Evolutionary conservation across 148 eudicot genomes (phyloP), one percentile per base, ranked within the genome.

Genomic region (Rhododendron kiyosumense): DNA sequence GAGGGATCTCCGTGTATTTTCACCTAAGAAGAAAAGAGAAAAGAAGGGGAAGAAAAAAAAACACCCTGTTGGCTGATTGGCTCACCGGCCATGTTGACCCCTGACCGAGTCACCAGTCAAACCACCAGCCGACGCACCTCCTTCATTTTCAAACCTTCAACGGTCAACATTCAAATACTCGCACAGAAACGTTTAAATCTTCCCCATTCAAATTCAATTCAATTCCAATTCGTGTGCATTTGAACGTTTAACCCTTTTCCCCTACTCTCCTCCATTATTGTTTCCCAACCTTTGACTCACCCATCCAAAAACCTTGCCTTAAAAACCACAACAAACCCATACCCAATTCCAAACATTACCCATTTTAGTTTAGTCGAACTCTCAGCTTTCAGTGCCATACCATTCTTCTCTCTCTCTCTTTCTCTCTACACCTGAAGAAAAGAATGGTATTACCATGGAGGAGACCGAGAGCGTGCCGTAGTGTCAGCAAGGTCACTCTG

Each of bases 371-470:
- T 5, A 38, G 12, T 2, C 34, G 1, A 32, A 1, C 77, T 49
- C 36, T 9, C 52, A 41, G 5, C 7, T 69, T 49, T 24, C 36
- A 48, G 41, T 59, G 69, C 18, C 34, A 59, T 20, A 74, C 78
- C 10, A 63, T 74, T 32, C 0, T 45, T 85, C 36, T 78, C 2
- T 69, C 7, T 41, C 43, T 41, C 43, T 38, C 43, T 69, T 6
- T 10, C 13, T 71, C 76, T 20, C 13, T 43, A 17, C 2, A 22
- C 18, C 32, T 67, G 43, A 45, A 48, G 45, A 38, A 20, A 10
- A 84, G 20, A 65, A 92, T 92, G 95, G 86, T 88, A 9, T 87
- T 90, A 24, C 86, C 90, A 9, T 93, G 94, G 95, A 89, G 91
- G 81, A 92, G 89, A 83, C 84, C 84, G 82, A 88, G 83, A 85